Percentiles rank a stretch among this genome's conserved stretches.
phyloP scores from a whole-genome alignment of 768 basidiomycete genomes.

The Termitomyces sp. region DNA sequence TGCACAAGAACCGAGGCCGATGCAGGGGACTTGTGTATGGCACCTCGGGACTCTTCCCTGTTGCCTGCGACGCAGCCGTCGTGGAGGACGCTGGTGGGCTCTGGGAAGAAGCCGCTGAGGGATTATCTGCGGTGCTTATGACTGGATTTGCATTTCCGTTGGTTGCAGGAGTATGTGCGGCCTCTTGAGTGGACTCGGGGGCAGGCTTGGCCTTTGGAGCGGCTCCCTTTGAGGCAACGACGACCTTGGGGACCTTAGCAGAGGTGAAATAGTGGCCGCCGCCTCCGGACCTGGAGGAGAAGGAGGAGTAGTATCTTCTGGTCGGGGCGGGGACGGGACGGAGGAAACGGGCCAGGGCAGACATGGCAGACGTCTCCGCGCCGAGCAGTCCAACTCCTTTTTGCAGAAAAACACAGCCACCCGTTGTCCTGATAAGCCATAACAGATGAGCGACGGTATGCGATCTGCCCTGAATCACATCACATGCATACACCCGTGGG shows the following conservation, averaged over 20 bases:
- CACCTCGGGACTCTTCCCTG: not conserved
- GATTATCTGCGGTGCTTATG: constrained; percentile 9
- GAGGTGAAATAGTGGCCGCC: constrained; percentile 73
- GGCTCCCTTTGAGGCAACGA: constrained; percentile 27
- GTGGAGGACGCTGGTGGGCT: constrained; percentile 3
- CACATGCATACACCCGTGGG: too few relatives aligned
- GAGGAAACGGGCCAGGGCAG: constrained; percentile 44
- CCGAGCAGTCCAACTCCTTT: too few relatives aligned
- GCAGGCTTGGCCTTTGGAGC: constrained; percentile 22
- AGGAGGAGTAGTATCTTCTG: constrained; percentile 72
- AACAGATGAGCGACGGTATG: too few relatives aligned
- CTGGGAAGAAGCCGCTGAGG: not conserved
- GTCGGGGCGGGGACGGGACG: constrained; percentile 40
- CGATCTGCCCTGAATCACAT: too few relatives aligned
- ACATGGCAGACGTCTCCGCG: constrained; percentile 34
- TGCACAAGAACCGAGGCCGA: constrained; percentile 4
- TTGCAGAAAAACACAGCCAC: constrained; percentile 14
- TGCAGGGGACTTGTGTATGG: not conserved
- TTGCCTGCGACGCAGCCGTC: constrained; percentile 13
- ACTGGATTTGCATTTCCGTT: not conserved
- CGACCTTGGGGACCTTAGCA: constrained; percentile 56
- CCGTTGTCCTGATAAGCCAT: too few relatives aligned
- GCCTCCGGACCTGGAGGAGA: constrained; percentile 66
- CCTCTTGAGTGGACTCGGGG: constrained; percentile 14
- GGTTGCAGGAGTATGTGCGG: constrained; percentile 13